Evolutionary conservation across 768 basidiomycete species (phyloP).

Genomic region (Strobilomyces dryophilus): DNA sequence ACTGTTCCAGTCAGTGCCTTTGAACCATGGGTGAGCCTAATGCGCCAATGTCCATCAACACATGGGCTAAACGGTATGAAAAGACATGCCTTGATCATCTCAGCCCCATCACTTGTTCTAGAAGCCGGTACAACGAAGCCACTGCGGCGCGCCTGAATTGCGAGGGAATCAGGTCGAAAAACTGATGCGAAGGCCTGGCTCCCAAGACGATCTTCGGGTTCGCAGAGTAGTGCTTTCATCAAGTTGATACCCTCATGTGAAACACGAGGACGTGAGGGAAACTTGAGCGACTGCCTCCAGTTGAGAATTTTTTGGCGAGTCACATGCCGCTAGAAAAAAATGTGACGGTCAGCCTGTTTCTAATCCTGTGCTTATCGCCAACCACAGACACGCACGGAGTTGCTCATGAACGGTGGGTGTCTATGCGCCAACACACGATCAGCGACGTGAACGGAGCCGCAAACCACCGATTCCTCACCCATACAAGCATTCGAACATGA

Average conservation of each 20-base stretch:
- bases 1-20: conserved; percentile 84
- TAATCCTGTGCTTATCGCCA: conserved; percentile 20
- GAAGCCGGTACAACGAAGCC: conserved; percentile 55
- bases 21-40: conserved; percentile 87
- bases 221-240: conserved; percentile 87
- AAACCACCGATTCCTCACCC: conserved; percentile 51
- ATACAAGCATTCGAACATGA: conserved; percentile 94
- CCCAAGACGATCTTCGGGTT: conserved; percentile 91
- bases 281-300: conserved; percentile 87
- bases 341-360: conserved; percentile 11
- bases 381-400: conserved; percentile 56
- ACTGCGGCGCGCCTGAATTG: conserved; percentile 70
- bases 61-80: conserved; percentile 10
- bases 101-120: conserved; percentile 75
- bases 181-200: conserved; percentile 65
- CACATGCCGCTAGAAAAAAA: conserved; percentile 66
- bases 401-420: conserved; percentile 94
- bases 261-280: conserved; percentile 78
- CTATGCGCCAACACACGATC: conserved; percentile 38
- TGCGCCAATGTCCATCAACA: conserved; percentile 15
- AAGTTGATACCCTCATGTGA: conserved; percentile 85
- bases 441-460: conserved; percentile 24
- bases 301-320: conserved; percentile 97
- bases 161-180: conserved; percentile 72
- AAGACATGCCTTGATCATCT: conserved; percentile 73